Conservation (phyloP, 768 basidiomycete genomes). For the Podaxis carcinomalis region DNA sequence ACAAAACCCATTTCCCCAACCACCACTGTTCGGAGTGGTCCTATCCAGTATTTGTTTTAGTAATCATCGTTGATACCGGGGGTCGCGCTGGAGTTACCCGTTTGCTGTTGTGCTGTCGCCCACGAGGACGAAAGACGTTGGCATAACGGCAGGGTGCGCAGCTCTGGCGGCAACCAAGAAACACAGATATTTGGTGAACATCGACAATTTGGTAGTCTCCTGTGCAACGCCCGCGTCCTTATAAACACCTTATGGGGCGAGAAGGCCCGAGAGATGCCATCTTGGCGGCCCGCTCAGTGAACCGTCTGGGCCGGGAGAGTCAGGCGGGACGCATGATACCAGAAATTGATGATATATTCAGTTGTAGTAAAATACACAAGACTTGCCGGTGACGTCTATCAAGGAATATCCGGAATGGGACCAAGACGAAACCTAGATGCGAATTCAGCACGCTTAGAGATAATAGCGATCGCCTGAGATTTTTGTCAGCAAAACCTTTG, state of each 20-base stretch:
- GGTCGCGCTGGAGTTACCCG: conserved; percentile 17
- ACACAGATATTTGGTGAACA: not conserved
- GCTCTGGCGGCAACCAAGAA: not conserved
- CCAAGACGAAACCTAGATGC: not conserved
- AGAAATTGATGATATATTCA: not conserved
- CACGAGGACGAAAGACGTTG: conserved; percentile 34
- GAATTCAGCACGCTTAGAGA: conserved; percentile 19
- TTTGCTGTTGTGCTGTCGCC: conserved; percentile 39
- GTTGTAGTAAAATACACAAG: not conserved
- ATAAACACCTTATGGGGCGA: not conserved
- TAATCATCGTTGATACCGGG: not conserved
- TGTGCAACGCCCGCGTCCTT: not conserved
- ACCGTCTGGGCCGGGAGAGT: not conserved
- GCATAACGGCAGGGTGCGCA: conserved; percentile 3
- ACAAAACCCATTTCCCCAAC: conserved; percentile 40
- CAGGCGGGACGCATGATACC: not conserved
- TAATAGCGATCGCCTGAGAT: conserved; percentile 38
- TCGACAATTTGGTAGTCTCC: not conserved
- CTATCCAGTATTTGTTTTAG: conserved; percentile 12
- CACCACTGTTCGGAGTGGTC: conserved; percentile 31
- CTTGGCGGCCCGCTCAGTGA: not conserved
- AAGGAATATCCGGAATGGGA: not conserved
- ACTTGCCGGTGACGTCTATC: not conserved
- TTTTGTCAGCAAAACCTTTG: not conserved
- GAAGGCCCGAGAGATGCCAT: not conserved